Base-by-base conservation (phyloP, 352 stramenopile species). In the Pythium apleroticum region DNA sequence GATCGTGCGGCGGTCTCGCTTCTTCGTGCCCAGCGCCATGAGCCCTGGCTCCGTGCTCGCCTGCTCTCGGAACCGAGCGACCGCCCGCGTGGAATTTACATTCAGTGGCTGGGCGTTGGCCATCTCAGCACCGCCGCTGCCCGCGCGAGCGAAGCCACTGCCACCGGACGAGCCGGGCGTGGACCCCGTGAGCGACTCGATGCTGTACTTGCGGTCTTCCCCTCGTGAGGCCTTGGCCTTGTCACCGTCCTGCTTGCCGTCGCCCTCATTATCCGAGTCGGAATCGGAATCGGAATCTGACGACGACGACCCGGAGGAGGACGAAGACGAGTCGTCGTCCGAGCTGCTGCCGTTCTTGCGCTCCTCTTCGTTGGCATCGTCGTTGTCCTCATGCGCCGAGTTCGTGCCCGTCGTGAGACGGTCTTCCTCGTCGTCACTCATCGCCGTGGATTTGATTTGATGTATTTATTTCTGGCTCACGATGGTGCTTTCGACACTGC, bases 1-100 rank as follows among this genome's bases (percentile, higher is more conserved):
- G 59, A 95, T 95, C n/a, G 87, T 93, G 22, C 87, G 84, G 59
- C 87, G 83, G 53, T 95, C 87, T 48, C 87, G 73, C 63, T 94
- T 95, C 66, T 89, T 89, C 17, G 87, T 95, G 46, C 84, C 84
- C 10, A 95, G 70, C n/a, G 87, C 73, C 78, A 91, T 92, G 66
- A 95, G 67, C 7, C 70, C 76, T 4, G 69, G 67, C 54, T 69
- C 65, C 27, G 80, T 75, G 57, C 75, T 81, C 50, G 49, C 60
- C 46, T 88, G 66, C 65, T 83, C 78, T 52, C 84, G 83, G 53
- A 93, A 92, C 28, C 86, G 80, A 31, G 76, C 72, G 0, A 76
- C 83, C 14, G 84, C 84, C 10, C 82, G 78, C 14, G 78, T 92
- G 10, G 81, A 84, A 46, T 93, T 91, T 3, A 93, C 84, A 52